Conservation (phyloP, 2,329 filamentous ascomycete species). For the Pseudogymnoascus sp. region DNA sequence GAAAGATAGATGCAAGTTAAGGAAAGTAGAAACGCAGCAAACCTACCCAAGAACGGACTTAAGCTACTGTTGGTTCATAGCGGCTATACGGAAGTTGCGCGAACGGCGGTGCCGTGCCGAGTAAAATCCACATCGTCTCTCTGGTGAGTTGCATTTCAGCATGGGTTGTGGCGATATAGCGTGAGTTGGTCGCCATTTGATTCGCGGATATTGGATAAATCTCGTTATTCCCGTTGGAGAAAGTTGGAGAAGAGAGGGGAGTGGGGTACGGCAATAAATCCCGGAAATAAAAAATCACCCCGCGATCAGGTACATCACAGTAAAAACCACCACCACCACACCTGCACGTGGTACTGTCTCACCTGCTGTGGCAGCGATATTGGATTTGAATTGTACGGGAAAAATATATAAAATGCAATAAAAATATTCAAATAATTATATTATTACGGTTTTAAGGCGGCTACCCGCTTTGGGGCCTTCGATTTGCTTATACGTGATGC, state of each 20-base stretch:
- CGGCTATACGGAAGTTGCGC: constrained; percentile 8
- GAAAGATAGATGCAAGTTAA: not conserved
- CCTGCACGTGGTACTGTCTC: not conserved
- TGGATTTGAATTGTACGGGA: not conserved
- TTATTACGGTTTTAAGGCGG: not conserved
- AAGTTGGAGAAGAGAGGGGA: not conserved
- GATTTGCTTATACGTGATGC: not conserved
- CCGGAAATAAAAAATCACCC: not conserved
- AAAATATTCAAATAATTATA: not conserved
- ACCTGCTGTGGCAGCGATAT: not conserved
- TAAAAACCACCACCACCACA: too few relatives aligned
- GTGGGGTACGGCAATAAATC: not conserved
- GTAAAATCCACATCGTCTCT: not conserved
- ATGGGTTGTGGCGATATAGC: not conserved
- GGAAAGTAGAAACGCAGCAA: not conserved
- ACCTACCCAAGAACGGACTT: not conserved
- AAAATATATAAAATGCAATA: not conserved
- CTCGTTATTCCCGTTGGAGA: constrained; percentile 7
- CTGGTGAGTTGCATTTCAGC: not conserved
- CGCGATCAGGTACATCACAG: not conserved
- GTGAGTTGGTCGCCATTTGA: not conserved
- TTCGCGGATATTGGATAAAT: not conserved
- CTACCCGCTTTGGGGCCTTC: not conserved
- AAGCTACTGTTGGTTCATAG: not conserved
- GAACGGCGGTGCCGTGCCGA: constrained; percentile 2